These are phyloP conservation scores for Sarocladium strictum DNA, from an alignment of 2,329 filamentous ascomycete species.

Conservation along the genomic window DNA sequence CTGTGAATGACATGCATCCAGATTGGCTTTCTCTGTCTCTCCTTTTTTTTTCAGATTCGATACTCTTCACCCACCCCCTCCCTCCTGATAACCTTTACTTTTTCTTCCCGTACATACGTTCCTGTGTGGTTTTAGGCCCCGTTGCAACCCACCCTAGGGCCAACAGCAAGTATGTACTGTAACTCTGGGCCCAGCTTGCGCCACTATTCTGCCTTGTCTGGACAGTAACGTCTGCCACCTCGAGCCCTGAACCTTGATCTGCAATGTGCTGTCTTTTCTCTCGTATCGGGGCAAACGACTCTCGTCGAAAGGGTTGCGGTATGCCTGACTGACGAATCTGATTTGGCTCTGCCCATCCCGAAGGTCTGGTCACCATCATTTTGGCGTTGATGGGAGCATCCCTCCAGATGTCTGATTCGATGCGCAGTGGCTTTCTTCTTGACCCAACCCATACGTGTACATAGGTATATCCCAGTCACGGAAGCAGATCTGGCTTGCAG, in stretches of 20 bases:
- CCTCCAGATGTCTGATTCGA: not conserved
- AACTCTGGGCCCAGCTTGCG: not conserved
- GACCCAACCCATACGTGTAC: not conserved
- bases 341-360: not conserved
- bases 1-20: conserved; percentile 8
- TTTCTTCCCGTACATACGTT: too few species aligned
- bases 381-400: not conserved
- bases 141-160: too few species aligned
- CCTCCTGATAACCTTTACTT: not conserved
- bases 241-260: not conserved
- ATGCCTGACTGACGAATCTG: not conserved
- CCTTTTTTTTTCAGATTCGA: not conserved
- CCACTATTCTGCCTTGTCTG: not conserved
- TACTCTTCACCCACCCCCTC: not conserved
- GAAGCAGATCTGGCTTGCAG: conserved; percentile 2
- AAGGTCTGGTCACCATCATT: not conserved
- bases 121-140: too few species aligned
- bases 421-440: not conserved
- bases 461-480: not conserved
- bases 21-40: conserved; percentile 1
- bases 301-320: not conserved
- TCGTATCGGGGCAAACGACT: conserved; percentile 1
- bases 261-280: not conserved
- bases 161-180: too few species aligned
- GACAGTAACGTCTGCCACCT: not conserved